These are phyloP conservation scores for Sporothrix pallida DNA, from an alignment of 2,329 filamentous ascomycete species.

Conservation along the genomic window DNA sequence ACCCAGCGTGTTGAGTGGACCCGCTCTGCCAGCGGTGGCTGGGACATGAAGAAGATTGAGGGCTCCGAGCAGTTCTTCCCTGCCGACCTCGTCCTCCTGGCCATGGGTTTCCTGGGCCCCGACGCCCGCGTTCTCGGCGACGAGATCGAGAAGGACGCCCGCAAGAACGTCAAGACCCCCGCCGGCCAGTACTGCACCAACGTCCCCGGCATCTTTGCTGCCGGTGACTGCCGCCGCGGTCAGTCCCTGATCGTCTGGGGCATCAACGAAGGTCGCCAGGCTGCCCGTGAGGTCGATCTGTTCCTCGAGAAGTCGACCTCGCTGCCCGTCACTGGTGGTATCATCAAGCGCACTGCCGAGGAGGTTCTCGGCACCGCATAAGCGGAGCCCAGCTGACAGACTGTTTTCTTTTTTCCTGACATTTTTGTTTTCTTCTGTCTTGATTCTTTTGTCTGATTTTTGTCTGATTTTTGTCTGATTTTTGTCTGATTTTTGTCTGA, in stretches of 20 bases:
- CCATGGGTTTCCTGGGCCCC: constrained; percentile 96
- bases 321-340: constrained; percentile 88
- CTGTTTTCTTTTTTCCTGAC: neutral
- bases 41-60: constrained; percentile 98
- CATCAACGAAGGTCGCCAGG: constrained; percentile 95
- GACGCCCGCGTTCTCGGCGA: constrained; percentile 87
- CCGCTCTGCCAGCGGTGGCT: constrained; percentile 83
- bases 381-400: neutral
- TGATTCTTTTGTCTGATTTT: too few relatives aligned
- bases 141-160: constrained; percentile 86
- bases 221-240: constrained; percentile 91
- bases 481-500: neutral
- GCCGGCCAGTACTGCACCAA: constrained; percentile 88
- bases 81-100: constrained; percentile 89
- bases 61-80: constrained; percentile 95
- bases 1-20: constrained; percentile 96
- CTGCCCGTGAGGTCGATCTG: constrained; percentile 87
- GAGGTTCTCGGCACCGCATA: constrained; percentile 33
- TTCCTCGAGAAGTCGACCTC: constrained; percentile 62
- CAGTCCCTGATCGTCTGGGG: constrained; percentile 61
- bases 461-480: neutral
- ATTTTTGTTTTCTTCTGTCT: neutral
- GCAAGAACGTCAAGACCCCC: constrained; percentile 96
- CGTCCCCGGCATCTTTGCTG: constrained; percentile 85
- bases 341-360: constrained; percentile 77